Base-by-base conservation (phyloP, 345 rosid genomes). In the Clarkia xantiana region DNA sequence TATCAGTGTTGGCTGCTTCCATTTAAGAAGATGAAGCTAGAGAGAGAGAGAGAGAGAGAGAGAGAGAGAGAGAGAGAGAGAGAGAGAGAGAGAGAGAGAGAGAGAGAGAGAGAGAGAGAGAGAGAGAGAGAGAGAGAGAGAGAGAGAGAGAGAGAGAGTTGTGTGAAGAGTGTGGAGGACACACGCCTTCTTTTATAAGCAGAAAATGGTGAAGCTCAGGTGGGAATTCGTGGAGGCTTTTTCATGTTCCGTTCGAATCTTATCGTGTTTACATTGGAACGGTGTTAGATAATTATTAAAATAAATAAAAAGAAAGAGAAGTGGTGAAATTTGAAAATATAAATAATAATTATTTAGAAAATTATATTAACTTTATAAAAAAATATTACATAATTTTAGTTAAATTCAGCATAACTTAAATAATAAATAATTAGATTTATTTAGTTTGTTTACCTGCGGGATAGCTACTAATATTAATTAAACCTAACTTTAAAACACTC, bases 81-180 rank as follows among this genome's bases (percentile, higher is more conserved):
- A 18, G 23, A 2, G 56, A 1, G 25, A 19, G 10, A 9, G 15
- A 23, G 19, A 29, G 39, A 29, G 42, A 13, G 42, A 14, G 43
- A 18, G 23, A 2, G 56, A 1, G 25, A 19, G 10, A 9, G 15
- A 23, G 19, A 29, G 39, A 29, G 42, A 13, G 42, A 14, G 43
- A 18, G 23, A 2, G 56, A 1, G 25, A 19, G 10, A 9, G 15
- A 23, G 19, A 29, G 39, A 29, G 42, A 13, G 42, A 14, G 43
- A 18, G 23, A 2, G 56, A 1, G 25, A 19, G 10, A 9, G 15
- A 23, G 19, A 29, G 39, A 29, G 42, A 13, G 42, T 3, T 14
- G 41, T 39, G 1, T 25, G 19, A 42, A 48, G 61, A 49, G 55
- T 57, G 61, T 57, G 61, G 54, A 4, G 42, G 61, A 10, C 61